Base-by-base conservation (phyloP, 805 yeast genomes). In the Ogataea paradorogensis region DNA sequence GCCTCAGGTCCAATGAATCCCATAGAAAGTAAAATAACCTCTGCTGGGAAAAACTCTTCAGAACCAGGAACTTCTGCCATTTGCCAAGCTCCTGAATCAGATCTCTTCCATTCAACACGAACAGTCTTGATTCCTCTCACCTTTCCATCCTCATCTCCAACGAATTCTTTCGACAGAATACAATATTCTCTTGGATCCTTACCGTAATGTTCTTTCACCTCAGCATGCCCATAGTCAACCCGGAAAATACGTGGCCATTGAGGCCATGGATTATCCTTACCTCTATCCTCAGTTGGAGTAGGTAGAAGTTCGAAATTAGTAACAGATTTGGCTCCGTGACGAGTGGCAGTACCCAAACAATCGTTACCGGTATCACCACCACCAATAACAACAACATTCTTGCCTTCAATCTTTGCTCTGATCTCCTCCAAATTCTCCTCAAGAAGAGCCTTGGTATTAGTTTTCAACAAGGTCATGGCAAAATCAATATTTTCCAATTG, bases 291-390 rank as follows among this genome's bases (percentile, higher is more conserved):
- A 26, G 97, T 86, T 48, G 99, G 99, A 55, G 83, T 80, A 43
- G 99, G 99, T 54, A 91, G 73, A 62, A 91, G 74, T 71, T 91
- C 99, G 63, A 91, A 93, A 76, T 91, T 91, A 50, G 82, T 76
- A 43, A 93, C 96, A 8, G 95, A 84, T 62, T 85, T 81, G 47
- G 98, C 98, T 30, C 96, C 97, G 62, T 93, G 98, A 70, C 98
- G 84, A 27, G 93, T 90, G 15, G 96, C 78, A 30, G 99, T 91
- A 67, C 98, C 98, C 58, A 91, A 76, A 78, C 98, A 91, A 74
- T 91, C 99, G 62, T 91, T 91, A 78, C 99, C 99, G 25, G 98
- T 91, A 66, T 91, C 99, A 79, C 99, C 99, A 72, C 99, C 99
- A 58, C 99, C 99, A 71, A 91, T 91, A 40, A 91, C 98, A 57